Base-by-base conservation (phyloP, 805 yeast genomes). In the Ogataea neopini region DNA sequence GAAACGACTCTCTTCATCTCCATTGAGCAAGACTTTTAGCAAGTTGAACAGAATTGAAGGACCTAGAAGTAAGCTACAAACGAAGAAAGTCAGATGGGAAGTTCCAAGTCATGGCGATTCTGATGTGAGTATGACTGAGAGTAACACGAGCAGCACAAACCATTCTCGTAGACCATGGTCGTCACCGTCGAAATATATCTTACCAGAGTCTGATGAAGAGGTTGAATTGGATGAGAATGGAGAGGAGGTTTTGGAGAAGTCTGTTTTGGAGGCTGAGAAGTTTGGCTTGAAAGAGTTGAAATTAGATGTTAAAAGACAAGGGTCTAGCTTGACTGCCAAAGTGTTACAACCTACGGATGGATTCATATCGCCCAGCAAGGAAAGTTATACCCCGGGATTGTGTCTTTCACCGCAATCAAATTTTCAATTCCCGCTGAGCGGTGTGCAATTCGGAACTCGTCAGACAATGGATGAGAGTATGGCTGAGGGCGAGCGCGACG, bases 31-130 rank as follows among this genome's bases (percentile, higher is more conserved):
- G 38, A 32, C 53, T 6, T 38, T 41, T 26, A 45, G 51, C 25
- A 54, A 58, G 33, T 22, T 54, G 26, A 47, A 52, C 41, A 41
- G 50, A 40, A 23, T 49, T 47, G 34, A 30, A 8, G 34, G 34
- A 3, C 34, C 34, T 5, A 17, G 34, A 11, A 28, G 47, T 52
- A 39, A 2, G 30, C 51, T 2, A 48, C 54, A 56, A 9, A 39
- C 61, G 10, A 75, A 74, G 44, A 74, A 70, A 48, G 81, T 77
- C 1, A 68, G 79, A 51, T 76, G 79, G 77, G 72, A 71, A 48
- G 69, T 69, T 10, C 74, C 73, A 2, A 40, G 48, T 23, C 47
- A 47, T 2, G 53, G 44, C 9, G 53, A 53, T n/a, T 50, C 56
- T 2, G 62, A 58, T 40, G 46, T 55, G 7, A 52, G 49, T 34